Evolutionary conservation across 2,329 filamentous ascomycete genomes (phyloP).

Genomic region (Emergomyces orientalis): DNA sequence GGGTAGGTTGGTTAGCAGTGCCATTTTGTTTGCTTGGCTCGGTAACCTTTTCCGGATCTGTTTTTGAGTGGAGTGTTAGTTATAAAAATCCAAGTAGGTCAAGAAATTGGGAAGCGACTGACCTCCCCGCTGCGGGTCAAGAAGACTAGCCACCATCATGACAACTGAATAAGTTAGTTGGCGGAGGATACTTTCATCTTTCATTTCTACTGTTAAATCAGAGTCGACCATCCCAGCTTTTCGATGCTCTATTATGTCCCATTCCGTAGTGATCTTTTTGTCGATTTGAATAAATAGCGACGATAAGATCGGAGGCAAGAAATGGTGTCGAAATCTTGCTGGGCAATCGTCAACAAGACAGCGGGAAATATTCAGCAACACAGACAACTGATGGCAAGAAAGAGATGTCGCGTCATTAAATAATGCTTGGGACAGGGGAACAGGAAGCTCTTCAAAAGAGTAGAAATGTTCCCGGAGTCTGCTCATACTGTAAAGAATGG

Average conservation of each 20-base stretch:
- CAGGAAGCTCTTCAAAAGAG: slow-evolving; percentile 73
- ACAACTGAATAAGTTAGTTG: slow-evolving; percentile 89
- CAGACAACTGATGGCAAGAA: slow-evolving; percentile 86
- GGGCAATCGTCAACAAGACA: slow-evolving; percentile 91
- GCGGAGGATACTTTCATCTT: slow-evolving; percentile 86
- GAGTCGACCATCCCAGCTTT: slow-evolving; percentile 58
- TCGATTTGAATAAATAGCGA: slow-evolving; percentile 81
- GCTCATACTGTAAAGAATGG: slow-evolving; percentile 88
- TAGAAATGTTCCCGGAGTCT: slow-evolving; percentile 82
- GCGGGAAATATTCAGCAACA: slow-evolving; percentile 79
- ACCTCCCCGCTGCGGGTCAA: slow-evolving; percentile 63
- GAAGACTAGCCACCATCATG: slow-evolving; percentile 78
- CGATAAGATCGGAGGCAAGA: slow-evolving; percentile 74
- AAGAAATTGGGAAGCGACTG: slow-evolving; percentile 27
- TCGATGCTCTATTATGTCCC: slow-evolving; percentile 60
- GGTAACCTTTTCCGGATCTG: slow-evolving; percentile 28
- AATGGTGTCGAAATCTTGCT: slow-evolving; percentile 62
- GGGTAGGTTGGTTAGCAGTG: slow-evolving; percentile 31
- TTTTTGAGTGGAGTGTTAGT: slow-evolving; percentile 8
- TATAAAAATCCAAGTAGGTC: slow-evolving; percentile 4
- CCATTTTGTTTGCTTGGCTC: slow-evolving; percentile 27
- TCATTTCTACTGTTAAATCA: slow-evolving; percentile 91
- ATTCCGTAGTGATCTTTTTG: slow-evolving; percentile 75
- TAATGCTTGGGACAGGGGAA: slow-evolving; percentile 71
- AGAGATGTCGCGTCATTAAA: slow-evolving; percentile 74